These are phyloP conservation scores for Pleomassaria siparia DNA, from an alignment of 2,329 filamentous ascomycete species.

Conservation along the genomic window DNA sequence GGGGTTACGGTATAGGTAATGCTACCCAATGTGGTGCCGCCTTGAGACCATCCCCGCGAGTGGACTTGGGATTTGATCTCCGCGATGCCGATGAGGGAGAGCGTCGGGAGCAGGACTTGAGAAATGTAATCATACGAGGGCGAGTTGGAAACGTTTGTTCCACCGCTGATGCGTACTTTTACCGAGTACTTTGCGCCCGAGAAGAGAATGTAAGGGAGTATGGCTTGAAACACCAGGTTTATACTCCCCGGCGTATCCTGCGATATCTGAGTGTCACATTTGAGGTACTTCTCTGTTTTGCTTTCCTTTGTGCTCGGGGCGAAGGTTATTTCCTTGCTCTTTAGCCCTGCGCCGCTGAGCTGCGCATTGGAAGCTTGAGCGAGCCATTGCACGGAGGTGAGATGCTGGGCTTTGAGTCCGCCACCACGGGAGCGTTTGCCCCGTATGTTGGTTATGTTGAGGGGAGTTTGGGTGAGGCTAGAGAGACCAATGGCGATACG, in stretches of 20 bases:
- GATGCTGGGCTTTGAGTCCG: constrained; percentile 60
- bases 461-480: constrained; percentile 52
- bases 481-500: constrained; percentile 59
- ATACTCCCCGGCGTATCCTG: constrained; percentile 53
- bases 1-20: constrained; percentile 54
- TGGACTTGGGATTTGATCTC: constrained; percentile 46
- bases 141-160: constrained; percentile 59
- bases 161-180: constrained; percentile 54
- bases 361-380: constrained; percentile 51
- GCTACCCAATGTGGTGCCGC: constrained; percentile 49
- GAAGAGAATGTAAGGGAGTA: constrained; percentile 61
- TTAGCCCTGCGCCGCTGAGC: constrained; percentile 44
- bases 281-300: not conserved
- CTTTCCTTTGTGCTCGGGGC: not conserved
- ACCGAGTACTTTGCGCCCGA: constrained; percentile 18
- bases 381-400: constrained; percentile 57
- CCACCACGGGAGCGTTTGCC: constrained; percentile 54
- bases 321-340: constrained; percentile 48
- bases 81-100: constrained; percentile 54
- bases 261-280: not conserved
- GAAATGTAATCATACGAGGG: constrained; percentile 59
- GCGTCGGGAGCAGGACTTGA: constrained; percentile 58
- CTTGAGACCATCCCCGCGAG: constrained; percentile 57
- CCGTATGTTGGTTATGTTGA: constrained; percentile 57
- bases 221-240: constrained; percentile 59